Evolutionary conservation across 2,329 filamentous ascomycete genomes (phyloP).

Genomic region (Scopulariopsis brevicaulis): DNA sequence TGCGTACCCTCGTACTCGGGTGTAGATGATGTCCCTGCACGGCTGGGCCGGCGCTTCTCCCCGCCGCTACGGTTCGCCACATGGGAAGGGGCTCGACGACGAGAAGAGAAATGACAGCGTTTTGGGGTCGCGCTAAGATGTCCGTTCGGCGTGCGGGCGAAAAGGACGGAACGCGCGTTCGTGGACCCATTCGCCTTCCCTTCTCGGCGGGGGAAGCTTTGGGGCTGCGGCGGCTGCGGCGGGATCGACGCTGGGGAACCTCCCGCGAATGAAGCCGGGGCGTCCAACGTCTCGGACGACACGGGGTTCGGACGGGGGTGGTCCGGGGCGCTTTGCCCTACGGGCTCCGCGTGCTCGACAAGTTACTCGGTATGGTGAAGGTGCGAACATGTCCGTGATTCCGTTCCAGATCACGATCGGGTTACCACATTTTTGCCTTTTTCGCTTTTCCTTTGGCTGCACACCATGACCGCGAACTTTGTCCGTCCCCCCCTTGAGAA

Average conservation of each 20-base stretch:
- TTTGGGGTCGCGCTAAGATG: not conserved
- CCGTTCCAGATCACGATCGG: no score
- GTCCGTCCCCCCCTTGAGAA: not conserved
- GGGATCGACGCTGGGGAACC: not conserved
- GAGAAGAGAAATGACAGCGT: not conserved
- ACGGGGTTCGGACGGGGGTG: no score
- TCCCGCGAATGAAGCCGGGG: not conserved
- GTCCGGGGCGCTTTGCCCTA: no score
- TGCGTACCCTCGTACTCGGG: no score
- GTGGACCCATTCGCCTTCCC: not conserved
- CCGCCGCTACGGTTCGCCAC: not conserved
- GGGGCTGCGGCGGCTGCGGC: not conserved
- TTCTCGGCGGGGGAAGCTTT: not conserved
- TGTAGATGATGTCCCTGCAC: no score
- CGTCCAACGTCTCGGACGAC: not conserved
- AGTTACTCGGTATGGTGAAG: no score
- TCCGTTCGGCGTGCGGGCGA: no score
- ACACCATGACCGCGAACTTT: not conserved
- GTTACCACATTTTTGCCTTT: no score
- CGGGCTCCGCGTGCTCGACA: no score
- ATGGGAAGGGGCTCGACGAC: not conserved
- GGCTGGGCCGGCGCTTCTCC: no score
- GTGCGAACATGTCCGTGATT: no score
- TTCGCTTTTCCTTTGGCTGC: not conserved
- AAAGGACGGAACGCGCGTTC: not conserved